Evolutionary conservation across 2,329 filamentous ascomycete genomes (phyloP).

Genomic region (Lizonia empirigonia): DNA sequence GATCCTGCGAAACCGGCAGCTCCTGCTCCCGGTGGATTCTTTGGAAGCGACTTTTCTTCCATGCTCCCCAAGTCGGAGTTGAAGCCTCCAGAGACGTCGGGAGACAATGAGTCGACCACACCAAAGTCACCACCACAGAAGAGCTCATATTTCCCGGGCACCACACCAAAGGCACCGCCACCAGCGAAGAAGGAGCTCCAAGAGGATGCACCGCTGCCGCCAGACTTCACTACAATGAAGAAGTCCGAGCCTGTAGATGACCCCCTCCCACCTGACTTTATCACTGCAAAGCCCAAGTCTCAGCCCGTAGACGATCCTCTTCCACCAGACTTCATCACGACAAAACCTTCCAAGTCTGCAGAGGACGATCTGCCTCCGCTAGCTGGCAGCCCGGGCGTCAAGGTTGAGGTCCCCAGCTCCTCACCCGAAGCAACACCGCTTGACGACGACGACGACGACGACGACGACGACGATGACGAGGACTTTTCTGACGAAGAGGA

Average conservation of each 20-base stretch:
- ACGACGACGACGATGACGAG: constrained; percentile 37
- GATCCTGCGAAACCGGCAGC: constrained; percentile 59
- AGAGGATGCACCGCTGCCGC: constrained; percentile 46
- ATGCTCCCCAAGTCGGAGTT: constrained; percentile 56
- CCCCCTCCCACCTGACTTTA: constrained; percentile 48
- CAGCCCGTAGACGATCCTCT: constrained; percentile 47
- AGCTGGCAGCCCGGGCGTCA: constrained; percentile 55
- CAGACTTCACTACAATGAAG: constrained; percentile 40
- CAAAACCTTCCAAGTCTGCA: constrained; percentile 37
- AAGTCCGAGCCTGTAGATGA: constrained; percentile 40
- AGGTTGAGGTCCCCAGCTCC: constrained; percentile 47
- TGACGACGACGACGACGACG: constrained; percentile 46
- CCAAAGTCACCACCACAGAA: constrained; percentile 41
- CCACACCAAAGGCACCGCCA: constrained; percentile 40
- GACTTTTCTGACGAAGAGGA: constrained; percentile 52
- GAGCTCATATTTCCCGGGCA: constrained; percentile 29
- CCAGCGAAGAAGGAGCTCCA: constrained; percentile 39
- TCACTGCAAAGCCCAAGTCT: constrained; percentile 35
- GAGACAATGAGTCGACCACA: constrained; percentile 47
- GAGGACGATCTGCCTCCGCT: constrained; percentile 53
- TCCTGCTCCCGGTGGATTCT: constrained; percentile 58
- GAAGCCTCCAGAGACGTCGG: constrained; percentile 43
- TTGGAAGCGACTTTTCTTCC: constrained; percentile 66
- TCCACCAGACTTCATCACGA: constrained; percentile 44
- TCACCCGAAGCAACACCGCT: constrained; percentile 41